Percentiles rank a stretch among this genome's conserved stretches.
Conservation (phyloP, 345 rosid genomes). For the Citrus unshiu region DNA sequence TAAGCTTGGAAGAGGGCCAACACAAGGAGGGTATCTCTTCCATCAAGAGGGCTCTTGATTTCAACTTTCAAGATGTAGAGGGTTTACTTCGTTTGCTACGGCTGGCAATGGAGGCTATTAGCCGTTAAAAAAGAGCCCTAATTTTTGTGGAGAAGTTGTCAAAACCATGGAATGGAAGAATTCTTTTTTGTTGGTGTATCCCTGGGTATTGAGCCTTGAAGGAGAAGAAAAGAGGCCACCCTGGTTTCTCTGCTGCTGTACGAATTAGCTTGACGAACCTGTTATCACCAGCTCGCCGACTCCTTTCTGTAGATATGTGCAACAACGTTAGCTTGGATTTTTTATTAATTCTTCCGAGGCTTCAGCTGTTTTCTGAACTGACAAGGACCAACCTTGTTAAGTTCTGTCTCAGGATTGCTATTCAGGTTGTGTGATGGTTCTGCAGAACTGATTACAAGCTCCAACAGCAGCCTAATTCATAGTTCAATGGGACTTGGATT, state of each 20-base stretch:
- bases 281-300: slow-evolving; percentile 2
- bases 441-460: slow-evolving; percentile 3
- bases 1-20: slow-evolving; percentile 47
- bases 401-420: slow-evolving; percentile 16
- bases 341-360: slow-evolving; percentile 20
- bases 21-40: slow-evolving; percentile 55
- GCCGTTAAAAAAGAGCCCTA: slow-evolving; percentile 34
- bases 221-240: slow-evolving; percentile 11
- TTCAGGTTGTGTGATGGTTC: slow-evolving; percentile 17
- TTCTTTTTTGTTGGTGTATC: slow-evolving; percentile 10
- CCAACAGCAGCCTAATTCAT: slow-evolving; percentile 18
- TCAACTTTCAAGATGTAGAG: slow-evolving; percentile 87
- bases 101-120: slow-evolving; percentile 77
- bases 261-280: slow-evolving; percentile 7
- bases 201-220: slow-evolving; percentile 9
- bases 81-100: slow-evolving; percentile 73
- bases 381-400: slow-evolving; percentile 13
- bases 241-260: slow-evolving; percentile 10
- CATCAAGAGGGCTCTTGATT: slow-evolving; percentile 86
- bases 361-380: slow-evolving; percentile 21
- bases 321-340: slow-evolving; percentile 14
- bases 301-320: slow-evolving; percentile 28
- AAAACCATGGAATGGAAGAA: slow-evolving; percentile 5
- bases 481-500: slow-evolving; percentile 15
- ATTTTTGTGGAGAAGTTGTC: slow-evolving; percentile 19